Conservation (phyloP, 1,284 basidiomycete genomes). For the Marasmius fiardii region DNA sequence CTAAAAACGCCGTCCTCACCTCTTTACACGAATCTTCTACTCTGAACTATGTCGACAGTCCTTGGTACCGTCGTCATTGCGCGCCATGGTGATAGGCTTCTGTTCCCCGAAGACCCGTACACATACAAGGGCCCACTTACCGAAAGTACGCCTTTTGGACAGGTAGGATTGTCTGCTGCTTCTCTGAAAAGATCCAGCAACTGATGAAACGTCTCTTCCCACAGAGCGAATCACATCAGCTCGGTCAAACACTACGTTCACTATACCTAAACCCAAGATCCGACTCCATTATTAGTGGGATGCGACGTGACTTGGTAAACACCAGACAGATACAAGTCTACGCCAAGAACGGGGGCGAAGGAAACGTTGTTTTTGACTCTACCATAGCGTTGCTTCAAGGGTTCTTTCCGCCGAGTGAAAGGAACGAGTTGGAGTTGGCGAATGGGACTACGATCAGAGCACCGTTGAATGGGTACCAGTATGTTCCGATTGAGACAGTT, state of each 20-base stretch:
- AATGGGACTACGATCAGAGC: slow-evolving; percentile 14
- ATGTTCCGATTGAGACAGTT: slow-evolving; percentile 15
- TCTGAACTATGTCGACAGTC: neutral
- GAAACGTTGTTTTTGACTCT: slow-evolving; percentile 15
- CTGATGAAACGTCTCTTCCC: neutral
- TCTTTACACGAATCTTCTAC: neutral
- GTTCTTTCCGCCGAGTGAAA: slow-evolving; percentile 12
- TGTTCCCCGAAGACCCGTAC: neutral
- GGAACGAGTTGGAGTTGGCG: slow-evolving; percentile 13
- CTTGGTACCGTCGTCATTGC: neutral
- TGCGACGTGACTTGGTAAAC: slow-evolving; percentile 7
- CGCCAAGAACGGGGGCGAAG: slow-evolving; percentile 16
- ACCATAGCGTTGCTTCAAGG: slow-evolving; percentile 16
- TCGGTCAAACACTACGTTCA: neutral
- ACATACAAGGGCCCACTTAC: neutral
- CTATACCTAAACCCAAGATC: slow-evolving; percentile 17
- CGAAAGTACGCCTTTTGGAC: neutral
- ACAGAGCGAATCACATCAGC: neutral
- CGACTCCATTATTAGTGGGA: slow-evolving; percentile 9
- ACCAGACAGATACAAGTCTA: slow-evolving; percentile 9
- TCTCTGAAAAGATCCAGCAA: neutral
- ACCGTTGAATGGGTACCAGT: slow-evolving; percentile 16
- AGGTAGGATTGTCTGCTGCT: neutral
- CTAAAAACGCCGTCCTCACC: neutral
- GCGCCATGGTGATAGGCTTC: neutral